A percentile compares a stretch with the other conserved stretches of the same genome.
Conservation (phyloP, 164 flowering plant species). For the Protea cynaroides region DNA sequence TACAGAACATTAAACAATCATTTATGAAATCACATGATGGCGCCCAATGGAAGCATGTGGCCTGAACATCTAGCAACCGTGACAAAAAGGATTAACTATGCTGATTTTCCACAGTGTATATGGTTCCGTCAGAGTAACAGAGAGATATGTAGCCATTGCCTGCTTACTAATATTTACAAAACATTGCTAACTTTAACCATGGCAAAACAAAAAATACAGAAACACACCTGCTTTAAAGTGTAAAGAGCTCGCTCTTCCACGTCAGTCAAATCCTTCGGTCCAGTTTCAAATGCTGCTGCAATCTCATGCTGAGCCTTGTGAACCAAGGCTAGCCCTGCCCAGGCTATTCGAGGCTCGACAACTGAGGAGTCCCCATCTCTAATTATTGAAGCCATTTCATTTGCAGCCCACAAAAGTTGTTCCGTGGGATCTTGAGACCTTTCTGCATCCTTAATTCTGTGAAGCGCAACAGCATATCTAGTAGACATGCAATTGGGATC, state of each 20-base stretch:
- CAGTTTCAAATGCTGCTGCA: conserved; percentile 59
- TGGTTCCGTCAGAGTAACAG: no score
- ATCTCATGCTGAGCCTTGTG: conserved; percentile 91
- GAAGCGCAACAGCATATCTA: conserved; percentile 80
- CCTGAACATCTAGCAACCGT: neutral
- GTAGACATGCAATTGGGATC: conserved; percentile 84
- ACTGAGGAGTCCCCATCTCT: conserved; percentile 71
- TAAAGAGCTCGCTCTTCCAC: conserved; percentile 64
- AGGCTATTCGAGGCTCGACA: conserved; percentile 65
- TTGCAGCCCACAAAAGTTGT: conserved; percentile 88
- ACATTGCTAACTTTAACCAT: no score
- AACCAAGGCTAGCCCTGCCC: conserved; percentile 92
- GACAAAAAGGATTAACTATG: neutral
- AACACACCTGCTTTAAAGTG: conserved; percentile 69
- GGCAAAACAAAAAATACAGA: neutral
- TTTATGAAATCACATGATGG: no score
- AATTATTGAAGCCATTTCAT: conserved; percentile 94
- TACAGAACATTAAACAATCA: no score
- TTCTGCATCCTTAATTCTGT: conserved; percentile 84
- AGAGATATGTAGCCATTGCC: neutral
- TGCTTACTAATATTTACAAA: neutral
- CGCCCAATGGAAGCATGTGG: neutral
- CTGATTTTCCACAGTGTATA: neutral
- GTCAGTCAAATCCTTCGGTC: conserved; percentile 49
- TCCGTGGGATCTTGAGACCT: conserved; percentile 79